Percentiles rank a stretch among this genome's conserved stretches.
Conservation (phyloP, 305 asterid genomes). For the Euphrasia arctica region DNA sequence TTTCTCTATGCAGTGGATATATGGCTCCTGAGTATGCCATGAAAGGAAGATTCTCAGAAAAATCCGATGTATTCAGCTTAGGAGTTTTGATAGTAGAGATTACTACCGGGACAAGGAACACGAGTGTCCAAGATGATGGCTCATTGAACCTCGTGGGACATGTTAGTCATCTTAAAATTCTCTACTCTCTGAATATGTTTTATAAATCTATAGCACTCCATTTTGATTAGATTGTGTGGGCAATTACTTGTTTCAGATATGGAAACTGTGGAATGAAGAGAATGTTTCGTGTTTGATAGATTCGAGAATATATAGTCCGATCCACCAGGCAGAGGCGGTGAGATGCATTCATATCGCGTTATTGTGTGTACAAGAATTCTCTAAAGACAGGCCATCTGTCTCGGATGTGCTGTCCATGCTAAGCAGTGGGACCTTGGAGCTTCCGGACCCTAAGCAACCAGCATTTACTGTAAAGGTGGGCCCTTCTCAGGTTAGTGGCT, state of each 20-base stretch:
- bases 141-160: constrained; percentile 47
- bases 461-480: constrained; percentile 32
- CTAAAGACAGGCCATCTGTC: constrained; percentile 43
- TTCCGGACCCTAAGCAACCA: constrained; percentile 41
- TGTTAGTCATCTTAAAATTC: constrained; percentile 31
- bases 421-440: constrained; percentile 37
- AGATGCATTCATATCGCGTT: constrained; percentile 46
- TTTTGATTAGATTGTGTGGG: too few relatives aligned
- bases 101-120: constrained; percentile 41
- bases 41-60: constrained; percentile 55
- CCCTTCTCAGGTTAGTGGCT: constrained; percentile 26
- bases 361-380: constrained; percentile 46
- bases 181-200: not conserved
- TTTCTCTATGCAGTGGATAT: constrained; percentile 44
- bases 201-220: too few relatives aligned
- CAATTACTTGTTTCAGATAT: constrained; percentile 29
- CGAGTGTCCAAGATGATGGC: constrained; percentile 28
- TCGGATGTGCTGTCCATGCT: constrained; percentile 45
- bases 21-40: constrained; percentile 59
- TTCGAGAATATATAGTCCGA: constrained; percentile 31
- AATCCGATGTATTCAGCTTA: constrained; percentile 53
- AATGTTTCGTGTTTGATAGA: constrained; percentile 26
- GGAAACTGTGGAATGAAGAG: constrained; percentile 48
- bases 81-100: constrained; percentile 55
- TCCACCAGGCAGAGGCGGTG: constrained; percentile 24